Percentiles rank a stretch among this genome's conserved stretches.
Evolutionary conservation across 2,329 filamentous ascomycete genomes (phyloP).

Genomic region (Aspergillus floridensis): DNA sequence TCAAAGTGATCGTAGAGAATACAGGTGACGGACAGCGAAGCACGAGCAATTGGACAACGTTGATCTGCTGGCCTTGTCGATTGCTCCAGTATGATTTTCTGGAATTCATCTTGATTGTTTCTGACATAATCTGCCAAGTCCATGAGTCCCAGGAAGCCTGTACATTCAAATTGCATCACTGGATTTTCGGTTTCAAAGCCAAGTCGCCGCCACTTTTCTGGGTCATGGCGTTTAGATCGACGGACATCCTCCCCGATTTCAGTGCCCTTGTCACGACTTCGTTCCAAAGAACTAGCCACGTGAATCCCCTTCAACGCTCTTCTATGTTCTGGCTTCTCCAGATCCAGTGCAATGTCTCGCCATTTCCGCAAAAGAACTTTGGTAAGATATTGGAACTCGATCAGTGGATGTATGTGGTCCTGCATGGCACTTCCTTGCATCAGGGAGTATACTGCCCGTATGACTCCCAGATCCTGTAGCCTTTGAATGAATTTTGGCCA

Average conservation of each 20-base stretch:
- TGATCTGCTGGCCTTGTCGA: conserved; percentile 67
- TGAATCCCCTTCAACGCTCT: conserved; percentile 83
- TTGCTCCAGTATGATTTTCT: conserved; percentile 89
- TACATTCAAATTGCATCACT: conserved; percentile 76
- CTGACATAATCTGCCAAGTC: conserved; percentile 90
- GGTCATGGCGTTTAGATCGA: conserved; percentile 71
- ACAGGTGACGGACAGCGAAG: conserved; percentile 80
- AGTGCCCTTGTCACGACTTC: conserved; percentile 25
- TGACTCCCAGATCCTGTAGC: conserved; percentile 87
- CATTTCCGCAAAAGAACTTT: conserved; percentile 86
- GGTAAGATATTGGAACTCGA: conserved; percentile 90
- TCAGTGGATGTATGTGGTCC: conserved; percentile 80
- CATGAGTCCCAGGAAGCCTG: conserved; percentile 95
- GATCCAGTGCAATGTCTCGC: conserved; percentile 78
- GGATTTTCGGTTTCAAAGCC: conserved; percentile 92
- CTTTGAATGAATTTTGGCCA: conserved; percentile 96
- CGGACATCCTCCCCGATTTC: conserved; percentile 44
- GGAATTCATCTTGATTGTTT: conserved; percentile 87
- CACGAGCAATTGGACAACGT: conserved; percentile 81
- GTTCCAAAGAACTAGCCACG: conserved; percentile 65
- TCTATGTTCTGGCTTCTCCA: conserved; percentile 84
- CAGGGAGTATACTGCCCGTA: conserved; percentile 84
- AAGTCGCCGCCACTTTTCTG: conserved; percentile 87
- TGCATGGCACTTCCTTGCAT: conserved; percentile 94
- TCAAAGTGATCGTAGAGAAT: conserved; percentile 96